Conservation (phyloP, 495 filamentous ascomycete genomes). For the Aspergillus bertholletiae region DNA sequence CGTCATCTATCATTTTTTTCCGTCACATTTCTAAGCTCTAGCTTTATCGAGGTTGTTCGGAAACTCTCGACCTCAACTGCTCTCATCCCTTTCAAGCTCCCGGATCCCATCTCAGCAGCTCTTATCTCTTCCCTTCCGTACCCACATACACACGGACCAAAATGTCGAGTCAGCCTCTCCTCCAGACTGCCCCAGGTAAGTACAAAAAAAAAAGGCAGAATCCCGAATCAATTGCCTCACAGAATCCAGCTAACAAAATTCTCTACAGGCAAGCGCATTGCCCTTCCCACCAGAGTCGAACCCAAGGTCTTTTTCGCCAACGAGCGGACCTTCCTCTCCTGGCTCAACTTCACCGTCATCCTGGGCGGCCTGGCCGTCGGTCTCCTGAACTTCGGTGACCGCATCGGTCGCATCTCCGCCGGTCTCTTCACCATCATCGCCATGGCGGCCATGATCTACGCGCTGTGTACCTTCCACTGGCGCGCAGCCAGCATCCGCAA, state of each 20-base stretch:
- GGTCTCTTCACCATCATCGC: constrained; percentile 92
- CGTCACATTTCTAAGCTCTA: neutral
- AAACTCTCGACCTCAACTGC: neutral
- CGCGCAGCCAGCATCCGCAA: constrained; percentile 86
- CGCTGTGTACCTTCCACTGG: constrained; percentile 94
- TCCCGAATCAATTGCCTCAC: neutral
- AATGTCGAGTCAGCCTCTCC: constrained; percentile 96
- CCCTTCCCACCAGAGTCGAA: constrained; percentile 95
- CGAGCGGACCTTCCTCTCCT: constrained; percentile 97
- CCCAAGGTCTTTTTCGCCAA: constrained; percentile 99
- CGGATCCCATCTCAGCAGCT: neutral
- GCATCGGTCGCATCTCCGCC: constrained; percentile 84
- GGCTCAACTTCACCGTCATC: constrained; percentile 99
- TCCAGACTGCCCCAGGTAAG: constrained; percentile 74
- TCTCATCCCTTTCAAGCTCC: neutral
- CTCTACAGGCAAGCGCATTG: constrained; percentile 84
- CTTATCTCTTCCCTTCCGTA: neutral
- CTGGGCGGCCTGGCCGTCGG: constrained; percentile 93
- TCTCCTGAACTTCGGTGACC: constrained; percentile 96
- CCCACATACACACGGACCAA: neutral
- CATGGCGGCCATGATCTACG: constrained; percentile 94
- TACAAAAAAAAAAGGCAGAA: too few species aligned
- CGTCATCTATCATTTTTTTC: neutral
- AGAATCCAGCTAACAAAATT: neutral
- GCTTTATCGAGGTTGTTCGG: neutral